phyloP scores from a whole-genome alignment of 345 rosid genomes.

The Syzygium jambos region DNA sequence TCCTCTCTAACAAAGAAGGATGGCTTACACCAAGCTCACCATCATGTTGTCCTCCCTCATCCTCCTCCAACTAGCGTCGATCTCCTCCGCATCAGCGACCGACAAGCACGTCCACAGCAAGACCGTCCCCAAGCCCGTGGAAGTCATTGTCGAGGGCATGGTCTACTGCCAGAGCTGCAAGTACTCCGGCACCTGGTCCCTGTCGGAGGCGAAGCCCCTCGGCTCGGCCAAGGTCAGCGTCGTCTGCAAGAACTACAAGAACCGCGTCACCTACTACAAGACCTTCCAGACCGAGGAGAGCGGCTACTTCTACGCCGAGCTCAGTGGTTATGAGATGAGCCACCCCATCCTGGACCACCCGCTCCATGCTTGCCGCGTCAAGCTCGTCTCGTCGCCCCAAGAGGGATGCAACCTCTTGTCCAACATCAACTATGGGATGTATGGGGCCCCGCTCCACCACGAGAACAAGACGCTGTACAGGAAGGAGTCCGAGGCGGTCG shows the following conservation, averaged over 20 bases:
- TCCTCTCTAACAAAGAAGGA: not conserved
- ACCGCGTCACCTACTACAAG: slow-evolving; percentile 56
- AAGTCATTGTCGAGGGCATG: slow-evolving; percentile 68
- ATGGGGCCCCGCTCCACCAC: slow-evolving; percentile 53
- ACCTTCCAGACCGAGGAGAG: slow-evolving; percentile 40
- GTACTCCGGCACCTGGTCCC: slow-evolving; percentile 59
- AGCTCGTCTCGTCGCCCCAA: slow-evolving; percentile 64
- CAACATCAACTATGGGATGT: slow-evolving; percentile 58
- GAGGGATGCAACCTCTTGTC: slow-evolving; percentile 58
- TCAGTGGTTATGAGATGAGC: slow-evolving; percentile 42
- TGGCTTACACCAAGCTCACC: not conserved
- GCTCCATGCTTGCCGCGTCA: slow-evolving; percentile 67
- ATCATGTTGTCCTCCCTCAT: not conserved
- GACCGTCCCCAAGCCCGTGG: slow-evolving; percentile 16
- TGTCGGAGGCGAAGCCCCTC: slow-evolving; percentile 57
- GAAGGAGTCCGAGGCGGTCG: slow-evolving; percentile 32
- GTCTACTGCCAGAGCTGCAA: slow-evolving; percentile 83
- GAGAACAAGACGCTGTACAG: slow-evolving; percentile 45
- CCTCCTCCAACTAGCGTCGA: slow-evolving; percentile 9
- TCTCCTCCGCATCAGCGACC: slow-evolving; percentile 14
- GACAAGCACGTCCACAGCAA: not conserved
- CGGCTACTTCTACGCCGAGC: slow-evolving; percentile 73
- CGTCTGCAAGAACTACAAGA: slow-evolving; percentile 50
- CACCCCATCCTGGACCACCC: slow-evolving; percentile 60
- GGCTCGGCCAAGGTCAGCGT: slow-evolving; percentile 63